Base-by-base conservation (phyloP, 1,139 yeast species). In the Hansenula sp. region DNA sequence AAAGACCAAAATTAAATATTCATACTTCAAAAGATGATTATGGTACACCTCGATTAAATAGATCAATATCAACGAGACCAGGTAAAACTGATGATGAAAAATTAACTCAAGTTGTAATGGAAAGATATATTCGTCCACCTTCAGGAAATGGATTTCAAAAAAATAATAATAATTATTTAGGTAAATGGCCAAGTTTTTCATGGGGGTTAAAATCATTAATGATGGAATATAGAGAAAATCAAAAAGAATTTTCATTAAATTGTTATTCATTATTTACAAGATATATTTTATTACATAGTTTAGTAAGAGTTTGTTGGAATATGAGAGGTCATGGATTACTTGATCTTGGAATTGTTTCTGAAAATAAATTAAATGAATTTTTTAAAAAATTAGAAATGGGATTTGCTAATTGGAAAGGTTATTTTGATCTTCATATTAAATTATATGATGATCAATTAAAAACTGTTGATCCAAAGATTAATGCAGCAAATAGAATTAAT, bases 211-310 rank as follows among this genome's bases (percentile, higher is more conserved):
- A 65, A 38, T 50, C 68, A 24, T 43, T 68, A 39, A 62, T 68
- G 62, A 61, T 61, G 19, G 62, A 67, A 9, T 62, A 59, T 41
- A 50, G 52, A n/a, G 60, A 59, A 32, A 53, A 57, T 33, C 64
- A 64, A 41, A 59, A 55, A 34, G 71, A 65, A 44, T 66, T 66
- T 40, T 59, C 59, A 14, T 41, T 61, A 38, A 62, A 64, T 29
- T 65, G 69, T 36, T 68, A 64, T 40, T 64, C 73, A 1, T 68
- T 62, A 37, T 69, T 63, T 44, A 61, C 70, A 9, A 48, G 74
- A 37, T 57, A 55, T 28, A 61, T 68, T 26, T 51, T 69, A 24
- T 51, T 69, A 3, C 71, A 68, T 50, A 73, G 73, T 2, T 24
- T 32, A 11, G 17, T 32, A 17, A 26, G 34, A 8, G 19, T 32